Evolutionary conservation across 192 early-diverging fungal genomes (phyloP).

Genomic region (Linnemannia elongata): DNA sequence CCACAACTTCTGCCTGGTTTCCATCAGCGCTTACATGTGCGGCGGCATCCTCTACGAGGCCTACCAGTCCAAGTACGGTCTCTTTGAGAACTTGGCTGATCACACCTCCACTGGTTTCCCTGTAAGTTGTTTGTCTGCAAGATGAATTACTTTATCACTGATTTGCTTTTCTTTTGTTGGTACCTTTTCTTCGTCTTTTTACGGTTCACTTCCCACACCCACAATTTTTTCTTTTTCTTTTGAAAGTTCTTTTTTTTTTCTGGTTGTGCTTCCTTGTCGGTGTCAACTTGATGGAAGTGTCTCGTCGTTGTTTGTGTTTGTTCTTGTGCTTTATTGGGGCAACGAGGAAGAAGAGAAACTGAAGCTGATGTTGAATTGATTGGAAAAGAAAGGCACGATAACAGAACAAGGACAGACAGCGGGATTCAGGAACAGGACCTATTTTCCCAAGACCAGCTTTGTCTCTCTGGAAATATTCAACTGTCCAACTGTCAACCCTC

Average conservation of each 20-base stretch:
- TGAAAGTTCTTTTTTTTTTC: neutral
- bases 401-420: neutral
- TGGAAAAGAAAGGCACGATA: neutral
- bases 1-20: constrained; percentile 70
- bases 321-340: neutral
- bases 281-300: neutral
- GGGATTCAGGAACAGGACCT: neutral
- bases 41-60: constrained; percentile 63
- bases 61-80: constrained; percentile 55
- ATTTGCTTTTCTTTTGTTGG: neutral
- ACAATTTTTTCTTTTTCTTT: neutral
- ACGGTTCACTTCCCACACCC: neutral
- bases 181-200: neutral
- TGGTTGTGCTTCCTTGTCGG: neutral
- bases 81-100: constrained; percentile 69
- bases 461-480: neutral
- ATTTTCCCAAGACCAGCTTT: neutral
- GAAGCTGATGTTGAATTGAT: neutral
- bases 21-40: constrained; percentile 72
- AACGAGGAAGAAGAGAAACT: neutral
- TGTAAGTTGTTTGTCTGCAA: constrained; percentile 34
- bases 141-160: neutral
- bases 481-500: neutral
- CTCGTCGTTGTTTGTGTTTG: neutral
- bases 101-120: constrained; percentile 60